Percentiles rank a stretch among this genome's conserved stretches.
phyloP scores from a whole-genome alignment of 2,329 filamentous ascomycete species.

The Cercospora canescens region DNA sequence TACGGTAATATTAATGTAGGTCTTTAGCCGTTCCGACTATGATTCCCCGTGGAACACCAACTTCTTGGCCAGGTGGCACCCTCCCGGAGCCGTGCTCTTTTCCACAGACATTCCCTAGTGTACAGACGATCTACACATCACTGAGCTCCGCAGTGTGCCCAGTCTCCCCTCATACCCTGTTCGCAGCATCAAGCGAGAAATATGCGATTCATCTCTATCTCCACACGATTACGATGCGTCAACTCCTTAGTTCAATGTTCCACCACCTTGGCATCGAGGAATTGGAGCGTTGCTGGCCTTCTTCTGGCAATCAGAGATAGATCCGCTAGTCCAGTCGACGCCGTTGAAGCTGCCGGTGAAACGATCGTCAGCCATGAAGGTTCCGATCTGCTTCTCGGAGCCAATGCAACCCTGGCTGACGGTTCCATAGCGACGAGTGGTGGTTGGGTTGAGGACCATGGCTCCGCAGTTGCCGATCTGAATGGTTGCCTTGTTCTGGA shows the following conservation, averaged over 20 bases:
- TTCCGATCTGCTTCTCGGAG: constrained; percentile 15
- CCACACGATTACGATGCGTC: background rate
- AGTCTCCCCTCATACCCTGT: too few relatives aligned
- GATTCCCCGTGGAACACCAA: too few relatives aligned
- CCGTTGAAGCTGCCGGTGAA: constrained; percentile 17
- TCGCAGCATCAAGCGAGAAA: too few relatives aligned
- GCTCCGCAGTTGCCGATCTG: constrained; percentile 15
- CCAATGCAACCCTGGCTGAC: constrained; percentile 22
- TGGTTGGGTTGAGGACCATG: constrained; percentile 24
- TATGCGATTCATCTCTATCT: too few relatives aligned
- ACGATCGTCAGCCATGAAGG: constrained; percentile 26
- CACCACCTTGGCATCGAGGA: constrained; percentile 22
- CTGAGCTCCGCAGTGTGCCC: too few relatives aligned
- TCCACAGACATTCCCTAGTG: too few relatives aligned
- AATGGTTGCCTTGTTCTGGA: constrained; percentile 18
- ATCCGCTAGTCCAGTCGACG: constrained; percentile 21
- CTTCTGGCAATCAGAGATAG: constrained; percentile 19
- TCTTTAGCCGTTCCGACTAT: too few relatives aligned
- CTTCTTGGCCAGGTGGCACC: too few relatives aligned
- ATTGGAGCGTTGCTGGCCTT: constrained; percentile 20
- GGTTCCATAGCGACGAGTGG: constrained; percentile 25
- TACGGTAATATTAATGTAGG: too few relatives aligned
- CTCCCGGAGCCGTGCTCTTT: too few relatives aligned
- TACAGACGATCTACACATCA: too few relatives aligned
- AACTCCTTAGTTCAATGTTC: constrained; percentile 6